A percentile compares a stretch with the other conserved stretches of the same genome.
Evolutionary conservation across 805 yeast species (phyloP).

Genomic region (Vanderwaltozyma polyspora): DNA sequence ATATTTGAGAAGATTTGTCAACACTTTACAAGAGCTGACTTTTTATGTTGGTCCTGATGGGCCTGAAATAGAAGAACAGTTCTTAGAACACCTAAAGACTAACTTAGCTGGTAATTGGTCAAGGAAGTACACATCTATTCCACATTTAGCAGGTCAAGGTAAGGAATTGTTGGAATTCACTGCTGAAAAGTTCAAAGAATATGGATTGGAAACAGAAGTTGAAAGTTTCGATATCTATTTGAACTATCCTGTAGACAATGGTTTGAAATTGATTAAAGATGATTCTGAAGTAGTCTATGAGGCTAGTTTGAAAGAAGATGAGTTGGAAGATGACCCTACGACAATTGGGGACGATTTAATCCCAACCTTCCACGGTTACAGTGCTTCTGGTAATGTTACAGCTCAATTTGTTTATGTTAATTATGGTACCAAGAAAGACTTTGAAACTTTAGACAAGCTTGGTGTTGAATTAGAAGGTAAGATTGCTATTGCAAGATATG

Average conservation of each 20-base stretch:
- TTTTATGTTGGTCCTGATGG: no score
- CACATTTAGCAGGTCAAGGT: constrained; percentile 51
- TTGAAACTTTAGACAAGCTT: constrained; percentile 32
- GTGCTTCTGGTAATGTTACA: constrained; percentile 66
- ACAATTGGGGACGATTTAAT: constrained; percentile 35
- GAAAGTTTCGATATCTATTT: constrained; percentile 53
- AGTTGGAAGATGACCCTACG: constrained; percentile 38
- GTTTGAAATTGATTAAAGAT: constrained; percentile 33
- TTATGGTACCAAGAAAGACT: constrained; percentile 56
- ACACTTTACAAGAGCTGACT: no score
- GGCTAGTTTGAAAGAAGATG: constrained; percentile 46
- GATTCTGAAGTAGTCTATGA: constrained; percentile 30
- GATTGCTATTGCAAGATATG: constrained; percentile 59
- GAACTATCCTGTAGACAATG: constrained; percentile 49
- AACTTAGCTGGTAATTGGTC: constrained; percentile 44
- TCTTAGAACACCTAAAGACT: constrained; percentile 17
- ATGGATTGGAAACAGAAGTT: constrained; percentile 42
- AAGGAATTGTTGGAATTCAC: constrained; percentile 47
- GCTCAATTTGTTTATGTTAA: constrained; percentile 56
- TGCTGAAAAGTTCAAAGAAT: constrained; percentile 42
- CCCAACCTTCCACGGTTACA: constrained; percentile 69
- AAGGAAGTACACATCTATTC: constrained; percentile 37
- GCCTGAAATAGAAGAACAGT: constrained; percentile 5
- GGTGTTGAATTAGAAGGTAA: constrained; percentile 45
- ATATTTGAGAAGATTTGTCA: no score